Base-by-base conservation (phyloP, 2,329 filamentous ascomycete genomes). In the Colletotrichum lentis region DNA sequence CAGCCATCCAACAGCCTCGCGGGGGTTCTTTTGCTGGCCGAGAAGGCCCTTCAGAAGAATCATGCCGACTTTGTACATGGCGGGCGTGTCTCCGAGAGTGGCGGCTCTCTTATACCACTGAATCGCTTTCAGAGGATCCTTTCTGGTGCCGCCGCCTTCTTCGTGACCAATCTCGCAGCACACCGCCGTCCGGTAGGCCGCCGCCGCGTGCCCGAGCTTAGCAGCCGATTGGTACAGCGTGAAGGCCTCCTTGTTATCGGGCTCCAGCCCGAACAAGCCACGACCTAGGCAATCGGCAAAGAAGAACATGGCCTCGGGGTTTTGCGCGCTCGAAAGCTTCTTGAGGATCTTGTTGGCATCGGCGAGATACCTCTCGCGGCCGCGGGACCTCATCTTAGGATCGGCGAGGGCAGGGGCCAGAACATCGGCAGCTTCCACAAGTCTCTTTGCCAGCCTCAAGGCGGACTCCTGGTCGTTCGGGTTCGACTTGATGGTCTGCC, bases 31-130 rank as follows among this genome's bases (percentile, higher is more conserved):
- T 27, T 85, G 86, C 76, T 98, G 94, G 4, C 94, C 94, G n/a
- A 99, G 86, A 35, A 98, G 84, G 12, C 95, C 96, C 79, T 98
- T 98, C 62, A 98, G 86, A 70, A 93, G 83, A 72, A 99, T 97
- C 90, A 97, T 97, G 67, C 96, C 96, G 80, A 98, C 89, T 80
- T 99, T 99, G 83, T 97, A 99, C 93, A 98, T 97, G 37, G 94
- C 96, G 0, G 95, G 92, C 1, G 91, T 91, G 75, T 99, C 95
- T 3, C 96, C 95, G 3, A 98, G 84, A 14, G 91, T 91, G 12
- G 96, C 95, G 7, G 96, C 94, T 50, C 94, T 91, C 77, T 95
- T 94, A 79, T 99, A 99, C 96, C 96, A 99, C 78, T 98, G 95
- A 22, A 98, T 94, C 1, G 96, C 95, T 80, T 98, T 98, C 72